Conservation (phyloP, 148 eudicot genomes). For the Chenopodium formosanum region DNA sequence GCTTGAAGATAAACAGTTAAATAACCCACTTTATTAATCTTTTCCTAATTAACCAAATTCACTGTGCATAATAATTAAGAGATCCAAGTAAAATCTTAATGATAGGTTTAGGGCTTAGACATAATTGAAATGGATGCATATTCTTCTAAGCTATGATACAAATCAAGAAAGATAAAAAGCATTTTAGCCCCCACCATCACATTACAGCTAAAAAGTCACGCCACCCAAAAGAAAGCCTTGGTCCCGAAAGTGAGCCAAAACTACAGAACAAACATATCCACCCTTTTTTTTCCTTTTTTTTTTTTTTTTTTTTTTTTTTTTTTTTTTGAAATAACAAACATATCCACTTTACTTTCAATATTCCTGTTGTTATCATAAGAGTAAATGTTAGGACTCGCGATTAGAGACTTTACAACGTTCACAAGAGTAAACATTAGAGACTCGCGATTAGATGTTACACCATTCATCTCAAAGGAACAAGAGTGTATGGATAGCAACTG, state of each 20-base stretch:
- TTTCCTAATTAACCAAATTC: neutral
- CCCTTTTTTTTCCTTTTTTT: too few species aligned
- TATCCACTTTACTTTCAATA: neutral
- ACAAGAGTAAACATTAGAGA: too few species aligned
- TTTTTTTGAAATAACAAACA: neutral
- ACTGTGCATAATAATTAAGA: neutral
- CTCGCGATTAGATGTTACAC: too few species aligned
- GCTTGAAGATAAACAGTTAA: too few species aligned
- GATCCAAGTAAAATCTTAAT: neutral
- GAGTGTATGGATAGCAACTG: too few species aligned
- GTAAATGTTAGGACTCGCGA: too few species aligned
- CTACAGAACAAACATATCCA: neutral
- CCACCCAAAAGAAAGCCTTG: neutral
- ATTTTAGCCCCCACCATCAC: neutral
- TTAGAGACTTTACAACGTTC: too few species aligned
- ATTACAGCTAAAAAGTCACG: neutral
- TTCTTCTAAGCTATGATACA: neutral
- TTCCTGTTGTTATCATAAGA: neutral
- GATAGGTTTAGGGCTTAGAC: neutral
- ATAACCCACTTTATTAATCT: too few species aligned
- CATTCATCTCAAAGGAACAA: neutral
- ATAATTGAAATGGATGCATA: neutral
- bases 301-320: too few species aligned
- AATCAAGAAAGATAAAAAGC: neutral
- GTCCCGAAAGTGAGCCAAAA: neutral